phyloP scores from a whole-genome alignment of 1,284 basidiomycete genomes.

The Flammula alnicola region DNA sequence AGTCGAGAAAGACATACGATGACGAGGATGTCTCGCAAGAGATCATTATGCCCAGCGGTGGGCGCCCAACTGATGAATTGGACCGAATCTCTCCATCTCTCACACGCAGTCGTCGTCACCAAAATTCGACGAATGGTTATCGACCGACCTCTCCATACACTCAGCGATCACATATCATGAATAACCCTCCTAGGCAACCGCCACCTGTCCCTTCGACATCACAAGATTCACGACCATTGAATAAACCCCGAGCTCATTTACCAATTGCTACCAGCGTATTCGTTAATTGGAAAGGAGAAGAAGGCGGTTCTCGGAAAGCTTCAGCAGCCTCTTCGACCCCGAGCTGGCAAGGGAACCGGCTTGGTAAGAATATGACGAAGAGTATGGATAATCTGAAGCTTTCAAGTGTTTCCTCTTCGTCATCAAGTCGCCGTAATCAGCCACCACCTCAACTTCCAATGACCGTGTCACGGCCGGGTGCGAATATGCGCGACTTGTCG shows the following conservation, averaged over 20 bases:
- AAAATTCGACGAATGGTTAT: slow-evolving; percentile 29
- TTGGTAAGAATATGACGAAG: slow-evolving; percentile 48
- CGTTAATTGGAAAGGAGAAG: slow-evolving; percentile 54
- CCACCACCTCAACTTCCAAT: slow-evolving; percentile 33
- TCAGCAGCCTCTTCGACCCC: slow-evolving; percentile 30
- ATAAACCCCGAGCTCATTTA: slow-evolving; percentile 15
- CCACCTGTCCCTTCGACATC: slow-evolving; percentile 37
- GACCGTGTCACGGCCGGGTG: slow-evolving; percentile 26
- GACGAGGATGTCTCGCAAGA: slow-evolving; percentile 26
- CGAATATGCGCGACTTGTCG: slow-evolving; percentile 25
- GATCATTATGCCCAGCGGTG: slow-evolving; percentile 15
- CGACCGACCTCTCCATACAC: slow-evolving; percentile 37
- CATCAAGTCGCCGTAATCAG: slow-evolving; percentile 36
- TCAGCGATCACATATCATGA: slow-evolving; percentile 36
- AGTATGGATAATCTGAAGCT: slow-evolving; percentile 63
- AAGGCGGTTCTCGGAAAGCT: slow-evolving; percentile 38
- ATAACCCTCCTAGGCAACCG: slow-evolving; percentile 41
- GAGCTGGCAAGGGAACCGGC: slow-evolving; percentile 31
- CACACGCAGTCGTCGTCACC: slow-evolving; percentile 27
- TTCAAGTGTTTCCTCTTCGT: slow-evolving; percentile 39
- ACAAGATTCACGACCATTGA: slow-evolving; percentile 23
- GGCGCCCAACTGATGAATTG: slow-evolving; percentile 15
- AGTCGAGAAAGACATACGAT: slow-evolving; percentile 19
- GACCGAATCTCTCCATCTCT: slow-evolving; percentile 25
- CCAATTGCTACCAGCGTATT: slow-evolving; percentile 24